phyloP scores from a whole-genome alignment of 192 early-diverging fungal species.

The Lobosporangium transversale region DNA sequence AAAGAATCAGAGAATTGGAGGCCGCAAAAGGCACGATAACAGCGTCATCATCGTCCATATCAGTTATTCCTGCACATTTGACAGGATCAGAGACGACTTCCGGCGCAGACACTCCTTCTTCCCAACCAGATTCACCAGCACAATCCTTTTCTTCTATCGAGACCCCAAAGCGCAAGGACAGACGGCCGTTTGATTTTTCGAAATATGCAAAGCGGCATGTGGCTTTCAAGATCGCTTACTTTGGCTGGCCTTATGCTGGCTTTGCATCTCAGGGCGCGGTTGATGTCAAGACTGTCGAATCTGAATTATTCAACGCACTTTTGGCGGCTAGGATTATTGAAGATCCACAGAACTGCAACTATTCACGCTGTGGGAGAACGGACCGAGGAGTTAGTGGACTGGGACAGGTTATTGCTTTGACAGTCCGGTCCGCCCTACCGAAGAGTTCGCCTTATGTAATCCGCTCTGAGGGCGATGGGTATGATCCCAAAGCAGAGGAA shows the following conservation, averaged over 20 bases:
- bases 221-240: slow-evolving; percentile 89
- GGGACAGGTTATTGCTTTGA: slow-evolving; percentile 87
- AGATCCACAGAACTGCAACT: slow-evolving; percentile 73
- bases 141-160: slow-evolving; percentile 26
- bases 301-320: slow-evolving; percentile 85
- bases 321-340: slow-evolving; percentile 79
- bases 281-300: slow-evolving; percentile 80
- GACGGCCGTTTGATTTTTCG: slow-evolving; percentile 78
- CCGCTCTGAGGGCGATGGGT: slow-evolving; percentile 39
- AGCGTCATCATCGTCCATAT: not conserved
- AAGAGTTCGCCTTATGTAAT: slow-evolving; percentile 57
- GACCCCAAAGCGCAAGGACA: slow-evolving; percentile 36
- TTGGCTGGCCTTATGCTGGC: slow-evolving; percentile 92
- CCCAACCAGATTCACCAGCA: slow-evolving; percentile 16
- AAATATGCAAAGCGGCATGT: slow-evolving; percentile 80
- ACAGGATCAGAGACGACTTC: slow-evolving; percentile 11
- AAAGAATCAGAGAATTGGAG: slow-evolving; percentile 38
- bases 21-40: not conserved
- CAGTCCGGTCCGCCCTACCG: slow-evolving; percentile 74
- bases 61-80: slow-evolving; percentile 20
- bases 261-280: slow-evolving; percentile 78
- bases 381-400: slow-evolving; percentile 92
- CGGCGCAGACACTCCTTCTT: slow-evolving; percentile 5
- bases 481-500: slow-evolving; percentile 12
- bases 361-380: slow-evolving; percentile 85